Evolutionary conservation across 2,329 filamentous ascomycete species (phyloP).

Genomic region (Beauveria medogensis): DNA sequence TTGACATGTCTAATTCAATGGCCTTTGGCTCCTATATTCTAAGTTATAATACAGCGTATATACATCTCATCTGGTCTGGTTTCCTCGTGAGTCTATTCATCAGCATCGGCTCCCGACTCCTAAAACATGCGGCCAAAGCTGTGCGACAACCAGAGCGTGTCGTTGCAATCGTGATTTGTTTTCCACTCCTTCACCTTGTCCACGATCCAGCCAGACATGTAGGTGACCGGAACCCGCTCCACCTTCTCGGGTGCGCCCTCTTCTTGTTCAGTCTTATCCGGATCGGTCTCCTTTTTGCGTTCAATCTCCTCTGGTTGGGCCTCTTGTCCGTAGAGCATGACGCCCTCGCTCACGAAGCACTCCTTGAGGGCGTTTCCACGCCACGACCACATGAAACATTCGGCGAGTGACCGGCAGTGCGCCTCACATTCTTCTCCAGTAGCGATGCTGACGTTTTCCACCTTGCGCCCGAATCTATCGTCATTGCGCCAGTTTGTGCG

Average conservation of each 20-base stretch:
- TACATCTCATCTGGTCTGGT: not conserved
- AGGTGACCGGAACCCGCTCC: not conserved
- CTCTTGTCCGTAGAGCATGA: not conserved
- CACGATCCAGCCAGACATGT: not conserved
- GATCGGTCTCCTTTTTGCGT: no score
- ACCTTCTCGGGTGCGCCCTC: no score
- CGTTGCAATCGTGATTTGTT: not conserved
- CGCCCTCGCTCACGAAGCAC: not conserved
- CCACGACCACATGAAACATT: slow-evolving; percentile 8
- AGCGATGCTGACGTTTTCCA: not conserved
- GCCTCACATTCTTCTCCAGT: not conserved
- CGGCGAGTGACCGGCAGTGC: not conserved
- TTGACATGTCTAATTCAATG: not conserved
- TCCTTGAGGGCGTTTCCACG: not conserved
- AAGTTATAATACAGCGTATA: not conserved
- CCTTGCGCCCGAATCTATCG: not conserved
- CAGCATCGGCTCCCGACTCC: not conserved
- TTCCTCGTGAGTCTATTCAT: not conserved
- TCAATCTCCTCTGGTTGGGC: not conserved
- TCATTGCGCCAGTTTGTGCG: slow-evolving; percentile 11
- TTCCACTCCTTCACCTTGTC: not conserved
- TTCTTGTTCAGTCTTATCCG: no score
- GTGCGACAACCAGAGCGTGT: not conserved
- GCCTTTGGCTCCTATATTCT: not conserved
- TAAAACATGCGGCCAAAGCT: not conserved